phyloP scores from a whole-genome alignment of 192 early-diverging fungal genomes.

The Gaertneriomyces semiglobifer region DNA sequence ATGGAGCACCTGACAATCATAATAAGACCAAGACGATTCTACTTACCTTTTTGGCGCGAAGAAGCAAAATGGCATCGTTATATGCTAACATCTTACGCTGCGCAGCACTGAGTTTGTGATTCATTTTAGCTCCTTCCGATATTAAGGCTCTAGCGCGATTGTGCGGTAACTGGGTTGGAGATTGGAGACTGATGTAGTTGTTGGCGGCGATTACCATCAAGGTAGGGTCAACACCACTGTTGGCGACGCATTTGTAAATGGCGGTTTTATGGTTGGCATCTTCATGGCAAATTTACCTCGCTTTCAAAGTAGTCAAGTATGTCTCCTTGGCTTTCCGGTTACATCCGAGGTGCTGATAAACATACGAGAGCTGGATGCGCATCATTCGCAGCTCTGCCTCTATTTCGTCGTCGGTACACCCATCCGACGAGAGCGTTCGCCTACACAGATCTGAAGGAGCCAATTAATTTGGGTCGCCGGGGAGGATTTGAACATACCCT shows the following conservation, averaged over 20 bases:
- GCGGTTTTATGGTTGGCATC: not conserved
- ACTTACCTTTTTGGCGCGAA: slow-evolving; percentile 25
- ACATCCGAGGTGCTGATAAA: slow-evolving; percentile 60
- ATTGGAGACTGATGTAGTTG: slow-evolving; percentile 58
- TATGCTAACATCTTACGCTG: slow-evolving; percentile 61
- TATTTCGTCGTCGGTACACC: slow-evolving; percentile 62
- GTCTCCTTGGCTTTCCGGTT: slow-evolving; percentile 52
- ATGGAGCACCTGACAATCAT: too few relatives aligned
- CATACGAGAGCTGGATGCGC: slow-evolving; percentile 61
- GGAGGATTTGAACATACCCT: slow-evolving; percentile 19
- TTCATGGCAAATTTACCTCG: slow-evolving; percentile 43
- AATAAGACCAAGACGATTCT: not conserved
- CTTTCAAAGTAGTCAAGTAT: slow-evolving; percentile 55
- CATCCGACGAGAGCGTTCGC: slow-evolving; percentile 45
- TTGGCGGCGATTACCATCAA: slow-evolving; percentile 65
- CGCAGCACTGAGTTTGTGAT: slow-evolving; percentile 54
- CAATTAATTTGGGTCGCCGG: slow-evolving; percentile 14
- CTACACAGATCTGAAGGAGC: slow-evolving; percentile 40
- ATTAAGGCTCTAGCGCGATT: slow-evolving; percentile 12
- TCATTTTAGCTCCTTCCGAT: slow-evolving; percentile 52
- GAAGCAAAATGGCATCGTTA: slow-evolving; percentile 59
- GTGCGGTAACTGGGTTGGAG: slow-evolving; percentile 58
- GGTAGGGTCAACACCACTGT: slow-evolving; percentile 51
- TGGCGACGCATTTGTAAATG: not conserved
- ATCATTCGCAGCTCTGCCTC: slow-evolving; percentile 64